Percentiles rank a stretch among this genome's conserved stretches.
Evolutionary conservation across 805 yeast species (phyloP).

Genomic region (Blastobotrys parvus): DNA sequence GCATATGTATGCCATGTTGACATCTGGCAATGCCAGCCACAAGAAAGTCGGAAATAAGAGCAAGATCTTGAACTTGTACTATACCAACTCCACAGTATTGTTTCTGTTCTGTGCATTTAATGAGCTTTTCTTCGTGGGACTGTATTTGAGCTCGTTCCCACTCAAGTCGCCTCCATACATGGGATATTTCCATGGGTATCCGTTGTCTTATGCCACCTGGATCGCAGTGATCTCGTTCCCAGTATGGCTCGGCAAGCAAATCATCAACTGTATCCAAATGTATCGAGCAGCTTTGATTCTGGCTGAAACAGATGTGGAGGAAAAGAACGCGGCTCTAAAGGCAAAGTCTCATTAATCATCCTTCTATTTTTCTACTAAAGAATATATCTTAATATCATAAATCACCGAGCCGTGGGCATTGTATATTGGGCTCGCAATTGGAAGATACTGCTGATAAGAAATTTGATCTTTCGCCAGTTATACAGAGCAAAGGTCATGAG

Average conservation of each 20-base stretch:
- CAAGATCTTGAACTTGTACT: conserved; percentile 72
- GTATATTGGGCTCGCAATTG: too few relatives aligned
- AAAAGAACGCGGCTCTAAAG: not conserved
- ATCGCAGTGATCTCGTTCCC: conserved; percentile 63
- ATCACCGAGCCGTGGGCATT: too few relatives aligned
- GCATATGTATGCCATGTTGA: conserved; percentile 95
- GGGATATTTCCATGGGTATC: conserved; percentile 27
- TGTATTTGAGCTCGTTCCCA: conserved; percentile 68
- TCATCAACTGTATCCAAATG: conserved; percentile 83
- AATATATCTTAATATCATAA: too few relatives aligned
- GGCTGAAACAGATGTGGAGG: conserved; percentile 68
- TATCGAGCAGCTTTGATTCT: conserved; percentile 73
- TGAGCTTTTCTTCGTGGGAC: conserved; percentile 85
- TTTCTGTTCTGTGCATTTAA: conserved; percentile 88
- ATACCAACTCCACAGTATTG: conserved; percentile 73
- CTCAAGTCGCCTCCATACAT: conserved; percentile 35
- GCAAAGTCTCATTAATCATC: too few relatives aligned
- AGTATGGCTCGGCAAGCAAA: conserved; percentile 83
- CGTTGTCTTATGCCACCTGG: conserved; percentile 52
- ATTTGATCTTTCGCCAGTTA: not conserved
- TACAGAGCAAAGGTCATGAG: not conserved
- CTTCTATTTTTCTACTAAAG: too few relatives aligned
- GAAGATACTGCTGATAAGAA: too few relatives aligned
- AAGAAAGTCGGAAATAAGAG: conserved; percentile 70
- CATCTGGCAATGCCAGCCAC: conserved; percentile 73